Base-by-base conservation (phyloP, 2,329 filamentous ascomycete genomes). In the Amphichorda felina region DNA sequence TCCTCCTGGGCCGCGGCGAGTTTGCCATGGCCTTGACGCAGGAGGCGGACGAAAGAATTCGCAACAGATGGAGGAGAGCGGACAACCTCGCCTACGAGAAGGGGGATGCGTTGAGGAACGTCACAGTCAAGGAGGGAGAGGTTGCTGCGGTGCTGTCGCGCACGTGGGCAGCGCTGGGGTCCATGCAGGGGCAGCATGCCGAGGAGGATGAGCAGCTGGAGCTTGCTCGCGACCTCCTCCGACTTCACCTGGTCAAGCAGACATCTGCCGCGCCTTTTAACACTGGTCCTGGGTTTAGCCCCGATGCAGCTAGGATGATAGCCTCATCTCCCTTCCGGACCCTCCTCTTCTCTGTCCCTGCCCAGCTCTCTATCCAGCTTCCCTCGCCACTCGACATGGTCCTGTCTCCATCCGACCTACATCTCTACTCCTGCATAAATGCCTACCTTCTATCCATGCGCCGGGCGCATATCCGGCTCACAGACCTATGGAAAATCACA, bases 11-110 rank as follows among this genome's bases (percentile, higher is more conserved):
- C 1, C 74, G 85, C 24, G 89, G 89, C 35, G 91, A 96, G 54
- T 98, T 98, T 54, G 86, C 88, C 15, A 78, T 91, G 58, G 80
- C 82, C 0, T 60, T 98, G 18, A 85, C 93, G 1, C 74, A 80
- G 25, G 84, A 95, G 59, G 86, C 89, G 1, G 86, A 95, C 45
- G 75, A 81, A 37, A 81, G 78, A 45, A 71, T 91, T 17, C 71
- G 75, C n/a, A 78, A 74, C 43, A 76, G 85, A 34, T 84, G 83
- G 68, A 75, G 69, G 45, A 64, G 77, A 42, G 64, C 75, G 9
- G 71, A 74, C 27, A 75, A 74, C 36, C 51, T 77, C 5, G 67
- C 64, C 2, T 68, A 66, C 50, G 68, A 74, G 49, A 72, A 70
- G 48, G 55, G 68, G 50, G 73, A 76, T 40, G 42, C 45, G 2